Percentiles rank a stretch among this genome's conserved stretches.
Conservation (phyloP, 164 flowering plant species). For the Santalum album region DNA sequence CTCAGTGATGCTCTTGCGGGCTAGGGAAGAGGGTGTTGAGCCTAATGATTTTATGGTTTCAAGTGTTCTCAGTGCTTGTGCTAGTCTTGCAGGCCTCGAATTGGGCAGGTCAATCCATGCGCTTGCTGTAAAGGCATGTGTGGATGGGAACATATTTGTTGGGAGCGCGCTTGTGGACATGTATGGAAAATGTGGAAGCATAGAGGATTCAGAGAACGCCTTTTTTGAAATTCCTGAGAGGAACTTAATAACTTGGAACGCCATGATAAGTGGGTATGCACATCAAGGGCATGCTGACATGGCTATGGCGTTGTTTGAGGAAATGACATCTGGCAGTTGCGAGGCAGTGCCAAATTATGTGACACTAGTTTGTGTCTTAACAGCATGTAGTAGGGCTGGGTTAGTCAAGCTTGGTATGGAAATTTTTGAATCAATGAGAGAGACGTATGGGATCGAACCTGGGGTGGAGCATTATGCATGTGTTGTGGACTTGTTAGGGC, state of each 20-base stretch:
- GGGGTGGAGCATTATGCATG: slow-evolving; percentile 82
- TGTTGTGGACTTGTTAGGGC: slow-evolving; percentile 76
- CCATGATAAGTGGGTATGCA: slow-evolving; percentile 72
- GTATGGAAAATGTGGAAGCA: slow-evolving; percentile 89
- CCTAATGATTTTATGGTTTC: slow-evolving; percentile 73
- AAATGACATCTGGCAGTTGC: slow-evolving; percentile 29
- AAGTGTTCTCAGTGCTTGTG: slow-evolving; percentile 71
- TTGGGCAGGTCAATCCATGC: slow-evolving; percentile 64
- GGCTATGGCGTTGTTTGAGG: slow-evolving; percentile 52
- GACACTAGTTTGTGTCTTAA: slow-evolving; percentile 58
- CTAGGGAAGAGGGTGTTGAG: slow-evolving; percentile 36
- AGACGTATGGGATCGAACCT: slow-evolving; percentile 50
- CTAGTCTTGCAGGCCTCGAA: slow-evolving; percentile 59
- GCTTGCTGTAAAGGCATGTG: slow-evolving; percentile 63
- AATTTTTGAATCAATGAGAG: slow-evolving; percentile 60
- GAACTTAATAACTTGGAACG: slow-evolving; percentile 71
- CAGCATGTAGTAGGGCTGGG: slow-evolving; percentile 81
- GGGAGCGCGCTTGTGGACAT: slow-evolving; percentile 90
- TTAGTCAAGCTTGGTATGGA: slow-evolving; percentile 49
- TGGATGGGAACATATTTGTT: slow-evolving; percentile 57
- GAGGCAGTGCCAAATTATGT: slow-evolving; percentile 51
- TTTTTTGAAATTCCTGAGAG: slow-evolving; percentile 49
- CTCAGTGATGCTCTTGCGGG: slow-evolving; percentile 30
- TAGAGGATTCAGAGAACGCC: slow-evolving; percentile 47
- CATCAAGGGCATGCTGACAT: slow-evolving; percentile 61